Evolutionary conservation across 345 rosid species (phyloP).

Genomic region (Alliaria petiolata): DNA sequence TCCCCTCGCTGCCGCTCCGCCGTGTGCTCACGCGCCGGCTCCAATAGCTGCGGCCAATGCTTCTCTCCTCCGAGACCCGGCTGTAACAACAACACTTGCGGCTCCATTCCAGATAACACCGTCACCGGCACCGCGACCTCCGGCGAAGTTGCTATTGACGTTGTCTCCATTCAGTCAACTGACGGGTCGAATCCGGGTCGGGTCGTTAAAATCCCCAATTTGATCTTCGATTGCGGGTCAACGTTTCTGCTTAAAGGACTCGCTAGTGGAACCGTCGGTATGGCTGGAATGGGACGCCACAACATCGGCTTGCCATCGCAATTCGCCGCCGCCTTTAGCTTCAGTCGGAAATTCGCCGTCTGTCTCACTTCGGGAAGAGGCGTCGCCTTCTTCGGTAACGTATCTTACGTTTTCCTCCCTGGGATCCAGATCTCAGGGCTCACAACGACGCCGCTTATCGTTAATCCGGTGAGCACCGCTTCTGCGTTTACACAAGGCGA

Average conservation of each 20-base stretch:
- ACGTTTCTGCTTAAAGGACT: constrained; percentile 47
- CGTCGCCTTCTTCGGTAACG: constrained; percentile 55
- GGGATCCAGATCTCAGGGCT: constrained; percentile 44
- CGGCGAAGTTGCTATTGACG: constrained; percentile 57
- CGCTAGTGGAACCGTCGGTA: constrained; percentile 44
- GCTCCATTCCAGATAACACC: constrained; percentile 43
- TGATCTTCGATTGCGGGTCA: constrained; percentile 45
- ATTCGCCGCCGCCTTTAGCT: constrained; percentile 53
- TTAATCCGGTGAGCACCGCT: constrained; percentile 59
- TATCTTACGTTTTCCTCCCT: constrained; percentile 55
- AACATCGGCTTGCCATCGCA: constrained; percentile 48
- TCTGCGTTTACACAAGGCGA: constrained; percentile 39
- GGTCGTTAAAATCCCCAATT: constrained; percentile 30
- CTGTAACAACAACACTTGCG: constrained; percentile 68
- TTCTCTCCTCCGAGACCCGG: constrained; percentile 52
- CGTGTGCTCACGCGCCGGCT: constrained; percentile 46
- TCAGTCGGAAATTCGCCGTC: constrained; percentile 51
- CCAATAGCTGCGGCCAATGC: constrained; percentile 48
- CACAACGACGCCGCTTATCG: constrained; percentile 46
- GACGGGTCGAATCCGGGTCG: constrained; percentile 62
- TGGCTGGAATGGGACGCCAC: constrained; percentile 62
- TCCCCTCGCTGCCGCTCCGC: constrained; percentile 54
- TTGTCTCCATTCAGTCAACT: constrained; percentile 54
- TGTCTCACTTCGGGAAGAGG: constrained; percentile 53
- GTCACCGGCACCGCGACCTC: constrained; percentile 37